A percentile compares a stretch with the other conserved stretches of the same genome.
Conservation (phyloP, 768 basidiomycete species). For the Auricularia cornea region DNA sequence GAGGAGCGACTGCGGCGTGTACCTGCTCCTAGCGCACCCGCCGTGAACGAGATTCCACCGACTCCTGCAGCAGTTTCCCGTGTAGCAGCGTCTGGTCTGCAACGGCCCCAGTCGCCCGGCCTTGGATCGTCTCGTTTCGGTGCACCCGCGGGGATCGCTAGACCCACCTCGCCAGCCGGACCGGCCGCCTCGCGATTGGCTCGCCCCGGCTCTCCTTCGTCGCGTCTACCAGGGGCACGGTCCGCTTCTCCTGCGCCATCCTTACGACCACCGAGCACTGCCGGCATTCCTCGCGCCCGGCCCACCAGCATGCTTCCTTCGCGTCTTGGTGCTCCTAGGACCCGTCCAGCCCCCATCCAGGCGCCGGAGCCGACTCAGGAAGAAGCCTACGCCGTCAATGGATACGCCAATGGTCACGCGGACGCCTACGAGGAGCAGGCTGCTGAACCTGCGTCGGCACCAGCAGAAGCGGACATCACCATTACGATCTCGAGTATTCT, state of each 20-base stretch:
- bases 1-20: slow-evolving; percentile 83
- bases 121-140: slow-evolving; percentile 14
- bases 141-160: slow-evolving; percentile 26
- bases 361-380: neutral
- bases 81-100: slow-evolving; percentile 30
- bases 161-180: slow-evolving; percentile 35
- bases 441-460: slow-evolving; percentile 18
- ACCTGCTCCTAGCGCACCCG: slow-evolving; percentile 54
- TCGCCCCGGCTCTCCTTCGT: slow-evolving; percentile 33
- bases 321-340: slow-evolving; percentile 58
- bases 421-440: slow-evolving; percentile 11
- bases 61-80: slow-evolving; percentile 36
- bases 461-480: slow-evolving; percentile 52
- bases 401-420: slow-evolving; percentile 27
- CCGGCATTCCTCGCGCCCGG: slow-evolving; percentile 20
- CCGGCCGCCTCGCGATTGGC: slow-evolving; percentile 12
- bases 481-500: slow-evolving; percentile 83
- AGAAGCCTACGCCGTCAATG: slow-evolving; percentile 14
- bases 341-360: slow-evolving; percentile 28
- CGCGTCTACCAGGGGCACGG: neutral
- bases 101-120: slow-evolving; percentile 35
- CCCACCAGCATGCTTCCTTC: slow-evolving; percentile 70
- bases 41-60: slow-evolving; percentile 36
- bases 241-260: slow-evolving; percentile 26
- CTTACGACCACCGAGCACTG: neutral